These are phyloP conservation scores for Colletotrichum acutatum DNA, from an alignment of 2,329 filamentous ascomycete species.

Conservation along the genomic window DNA sequence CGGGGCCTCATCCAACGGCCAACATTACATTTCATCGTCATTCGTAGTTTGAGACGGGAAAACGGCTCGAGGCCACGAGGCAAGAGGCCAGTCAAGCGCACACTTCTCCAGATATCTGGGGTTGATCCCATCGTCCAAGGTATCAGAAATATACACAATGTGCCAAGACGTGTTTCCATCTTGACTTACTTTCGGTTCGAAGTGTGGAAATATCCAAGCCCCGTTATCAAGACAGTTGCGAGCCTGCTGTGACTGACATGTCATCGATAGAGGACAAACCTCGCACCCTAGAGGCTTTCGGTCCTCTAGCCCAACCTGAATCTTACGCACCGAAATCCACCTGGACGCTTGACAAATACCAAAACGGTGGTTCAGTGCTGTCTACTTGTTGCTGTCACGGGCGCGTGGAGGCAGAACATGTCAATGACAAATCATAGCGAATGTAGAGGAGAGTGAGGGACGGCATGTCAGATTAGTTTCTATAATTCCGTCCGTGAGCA, in stretches of 20 bases:
- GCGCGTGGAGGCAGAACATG: no score
- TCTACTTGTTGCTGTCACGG: background rate
- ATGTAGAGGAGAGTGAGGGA: background rate
- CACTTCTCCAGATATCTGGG: background rate
- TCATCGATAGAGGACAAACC: no score
- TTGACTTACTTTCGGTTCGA: no score
- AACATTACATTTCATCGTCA: background rate
- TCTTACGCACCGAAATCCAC: no score
- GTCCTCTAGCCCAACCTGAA: background rate
- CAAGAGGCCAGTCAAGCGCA: background rate
- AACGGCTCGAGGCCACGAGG: background rate
- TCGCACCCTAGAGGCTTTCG: no score
- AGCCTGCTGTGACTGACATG: no score
- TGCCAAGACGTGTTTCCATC: background rate
- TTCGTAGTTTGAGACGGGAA: background rate
- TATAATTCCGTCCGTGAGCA: constrained; percentile 14
- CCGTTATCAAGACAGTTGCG: no score
- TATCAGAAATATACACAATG: background rate
- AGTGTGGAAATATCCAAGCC: no score
- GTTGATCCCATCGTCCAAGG: no score
- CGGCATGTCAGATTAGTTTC: constrained; percentile 18
- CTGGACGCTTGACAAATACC: background rate
- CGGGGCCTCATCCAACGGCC: background rate
- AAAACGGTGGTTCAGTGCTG: no score
- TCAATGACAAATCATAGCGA: background rate